A percentile compares a stretch with the other conserved stretches of the same genome.
Conservation (phyloP, 805 yeast genomes). For the Blastobotrys chiropterorum region DNA sequence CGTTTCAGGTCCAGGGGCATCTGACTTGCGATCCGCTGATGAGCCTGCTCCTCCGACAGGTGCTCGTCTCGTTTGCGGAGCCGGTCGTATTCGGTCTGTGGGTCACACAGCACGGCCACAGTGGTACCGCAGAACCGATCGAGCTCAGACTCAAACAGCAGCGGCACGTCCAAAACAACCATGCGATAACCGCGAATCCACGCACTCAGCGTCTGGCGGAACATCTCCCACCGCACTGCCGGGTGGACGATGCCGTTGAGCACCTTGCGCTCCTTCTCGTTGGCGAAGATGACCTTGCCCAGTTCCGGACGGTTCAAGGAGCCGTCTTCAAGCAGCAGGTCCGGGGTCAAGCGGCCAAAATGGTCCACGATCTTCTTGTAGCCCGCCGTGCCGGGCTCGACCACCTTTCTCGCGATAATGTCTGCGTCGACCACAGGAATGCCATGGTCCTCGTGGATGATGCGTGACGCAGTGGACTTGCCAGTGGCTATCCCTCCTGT, state of each 20-base stretch:
- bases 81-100: constrained; percentile 54
- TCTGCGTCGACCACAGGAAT: constrained; percentile 84
- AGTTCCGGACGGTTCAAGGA: constrained; percentile 63
- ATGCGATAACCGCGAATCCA: constrained; percentile 54
- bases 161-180: constrained; percentile 83
- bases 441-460: constrained; percentile 45
- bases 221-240: constrained; percentile 65
- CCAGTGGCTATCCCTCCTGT: constrained; percentile 99
- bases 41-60: constrained; percentile 58
- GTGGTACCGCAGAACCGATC: constrained; percentile 65
- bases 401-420: constrained; percentile 76
- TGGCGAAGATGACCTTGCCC: constrained; percentile 73
- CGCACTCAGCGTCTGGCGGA: constrained; percentile 45
- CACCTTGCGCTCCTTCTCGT: constrained; percentile 48
- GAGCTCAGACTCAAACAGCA: constrained; percentile 75
- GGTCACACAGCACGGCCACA: constrained; percentile 59
- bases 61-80: constrained; percentile 62
- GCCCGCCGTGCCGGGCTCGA: constrained; percentile 70
- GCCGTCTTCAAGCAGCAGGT: constrained; percentile 36
- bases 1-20: constrained; percentile 58
- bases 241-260: constrained; percentile 84
- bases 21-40: constrained; percentile 68
- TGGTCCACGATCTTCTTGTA: constrained; percentile 57
- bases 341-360: constrained; percentile 49
- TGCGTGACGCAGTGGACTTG: constrained; percentile 77